Evolutionary conservation across 2,329 filamentous ascomycete genomes (phyloP).

Genomic region (Fusarium annulatum): DNA sequence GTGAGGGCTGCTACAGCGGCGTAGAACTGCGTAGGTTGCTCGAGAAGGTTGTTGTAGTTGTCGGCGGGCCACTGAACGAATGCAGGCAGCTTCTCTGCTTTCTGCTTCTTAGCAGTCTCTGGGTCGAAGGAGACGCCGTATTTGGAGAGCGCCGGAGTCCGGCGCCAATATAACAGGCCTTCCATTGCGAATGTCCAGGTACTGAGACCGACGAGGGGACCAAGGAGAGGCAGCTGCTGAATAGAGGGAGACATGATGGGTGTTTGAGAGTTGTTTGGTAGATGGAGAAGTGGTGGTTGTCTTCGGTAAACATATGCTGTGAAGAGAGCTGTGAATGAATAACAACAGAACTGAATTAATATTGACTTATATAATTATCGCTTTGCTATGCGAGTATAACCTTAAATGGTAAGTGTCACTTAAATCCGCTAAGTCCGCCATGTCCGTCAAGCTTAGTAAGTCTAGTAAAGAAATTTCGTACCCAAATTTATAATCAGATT

Average conservation of each 20-base stretch:
- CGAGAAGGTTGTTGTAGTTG: not conserved
- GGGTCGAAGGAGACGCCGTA: not conserved
- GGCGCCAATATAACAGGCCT: not conserved
- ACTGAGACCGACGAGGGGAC: not conserved
- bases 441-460: not conserved
- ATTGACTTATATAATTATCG: fast-evolving
- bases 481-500: fast-evolving
- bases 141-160: not conserved
- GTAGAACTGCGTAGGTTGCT: not conserved
- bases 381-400: not conserved
- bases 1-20: not conserved
- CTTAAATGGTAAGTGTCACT: fast-evolving
- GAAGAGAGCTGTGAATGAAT: fast-evolving
- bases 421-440: not conserved
- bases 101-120: not conserved
- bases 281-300: fast-evolving
- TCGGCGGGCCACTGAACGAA: not conserved
- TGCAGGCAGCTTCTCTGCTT: not conserved
- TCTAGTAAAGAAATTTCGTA: fast-evolving
- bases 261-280: fast-evolving
- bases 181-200: not conserved
- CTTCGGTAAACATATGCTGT: fast-evolving
- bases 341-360: not conserved
- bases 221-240: not conserved
- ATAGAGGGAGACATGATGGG: not conserved